Base-by-base conservation (phyloP, 257 asterid genomes). In the Misopates orontium region DNA sequence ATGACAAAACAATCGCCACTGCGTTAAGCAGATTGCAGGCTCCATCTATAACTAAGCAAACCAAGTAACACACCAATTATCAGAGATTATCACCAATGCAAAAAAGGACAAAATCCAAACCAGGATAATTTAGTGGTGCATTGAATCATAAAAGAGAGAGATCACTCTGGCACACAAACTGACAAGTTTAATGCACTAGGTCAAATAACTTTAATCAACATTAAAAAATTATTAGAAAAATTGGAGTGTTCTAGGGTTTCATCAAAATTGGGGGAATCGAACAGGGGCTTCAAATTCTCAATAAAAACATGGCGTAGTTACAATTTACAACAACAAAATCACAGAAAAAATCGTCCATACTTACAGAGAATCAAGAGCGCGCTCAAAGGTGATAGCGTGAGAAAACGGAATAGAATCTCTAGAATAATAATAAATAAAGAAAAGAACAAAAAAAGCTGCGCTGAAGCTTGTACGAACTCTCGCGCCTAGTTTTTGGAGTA, bases 251-350 rank as follows among this genome's bases (percentile, higher is more conserved):
- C 51, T 71, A 67, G 75, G 78, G 64, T 68, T 75, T 49, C 41
- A 73, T 64, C 69, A n/a, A 52, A 64, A 70, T 76, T 63, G 71
- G 82, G 81, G 76, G 50, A 81, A 69, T 22, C 73, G 62, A 60
- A 50, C 28, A 72, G 20, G 60, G 36, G 32, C 57, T 53, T 62
- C 69, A 59, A n/a, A 44, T 32, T 58, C 19, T 16, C 47, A 70
- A 24, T 25, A 66, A 59, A 36, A 44, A 12, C 77, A 19, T 44
- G 18, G 22, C 42, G 55, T 56, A 58, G 66, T 47, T 50, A 41
- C 61, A 67, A 64, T 67, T 49, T 56, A 50, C 36, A 39, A 24
- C 36, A 59, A 22, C 71, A 68, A 67, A 53, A 16, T 0, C 42
- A 36, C 36, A 36, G 42, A 48, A 53, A 68, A 45, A 17, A 9